Evolutionary conservation across 257 asterid species (phyloP), one percentile per base, ranked within the genome.

Genomic region (Petunia secreta): DNA sequence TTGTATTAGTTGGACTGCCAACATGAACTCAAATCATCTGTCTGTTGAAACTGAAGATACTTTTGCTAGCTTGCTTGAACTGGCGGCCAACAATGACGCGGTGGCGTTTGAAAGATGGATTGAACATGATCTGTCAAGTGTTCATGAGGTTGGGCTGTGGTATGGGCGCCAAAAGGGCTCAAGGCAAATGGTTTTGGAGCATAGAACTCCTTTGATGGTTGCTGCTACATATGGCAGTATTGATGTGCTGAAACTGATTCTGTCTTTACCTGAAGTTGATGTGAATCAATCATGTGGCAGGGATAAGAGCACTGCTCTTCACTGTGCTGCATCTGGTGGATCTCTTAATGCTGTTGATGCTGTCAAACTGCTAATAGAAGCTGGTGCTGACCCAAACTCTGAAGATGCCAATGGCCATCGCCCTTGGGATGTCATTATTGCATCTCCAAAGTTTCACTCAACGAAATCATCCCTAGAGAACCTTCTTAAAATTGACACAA

Each of bases 321-420:
- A 92, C 83, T 92, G 92, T 80, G 97, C 98, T 16, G 94, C 96
- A 25, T 90, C 96, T 14, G 91, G 97, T 77, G 96, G 97, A 75
- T 89, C 97, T 1, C 14, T 50, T 2, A 82, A 85, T 43, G 87
- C 93, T 3, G 62, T 85, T 68, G 92, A 87, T 6, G 84, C 64
- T 54, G 93, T 90, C 48, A 86, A 86, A 39, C 82, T 89, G 68
- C 93, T 92, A 52, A 82, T 94, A 81, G 87, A 88, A 13, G 94
- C 97, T 0, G 96, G 97, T 44, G 97, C 96, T 6, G 90, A 89
- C 81, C 93, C 93, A 3, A 89, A 85, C 68, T 75, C 88, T 48
- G 80, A 57, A 0, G 93, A 94, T 41, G 91, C 88, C 41, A 87
- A 87, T 44, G 97, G 97, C 8, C 83, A 80, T 50, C 89, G 89